Percentiles rank a stretch among this genome's conserved stretches.
Conservation (phyloP, 2,329 filamentous ascomycete species). For the Neurospora sp. region DNA sequence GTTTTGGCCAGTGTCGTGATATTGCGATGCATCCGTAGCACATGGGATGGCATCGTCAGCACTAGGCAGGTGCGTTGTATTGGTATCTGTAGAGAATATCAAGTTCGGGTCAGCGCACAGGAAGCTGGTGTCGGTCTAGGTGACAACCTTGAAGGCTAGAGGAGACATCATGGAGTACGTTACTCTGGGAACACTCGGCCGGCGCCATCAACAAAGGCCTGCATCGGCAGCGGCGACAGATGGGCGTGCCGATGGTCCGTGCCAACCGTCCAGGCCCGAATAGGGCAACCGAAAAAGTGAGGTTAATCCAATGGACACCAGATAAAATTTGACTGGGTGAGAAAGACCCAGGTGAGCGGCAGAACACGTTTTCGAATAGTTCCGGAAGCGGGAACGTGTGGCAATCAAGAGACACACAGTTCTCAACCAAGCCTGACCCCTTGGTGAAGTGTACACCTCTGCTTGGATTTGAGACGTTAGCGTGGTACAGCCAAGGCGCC, state of each 20-base stretch:
- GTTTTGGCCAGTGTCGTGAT: not conserved
- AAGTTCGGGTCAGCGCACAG: not conserved
- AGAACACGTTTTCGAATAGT: not conserved
- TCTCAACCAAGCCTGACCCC: not conserved
- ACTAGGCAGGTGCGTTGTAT: not conserved
- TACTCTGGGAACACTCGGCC: not conserved
- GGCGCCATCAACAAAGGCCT: not conserved
- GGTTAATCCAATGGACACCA: not conserved
- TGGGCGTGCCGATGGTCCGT: not conserved
- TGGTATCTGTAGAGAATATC: not conserved
- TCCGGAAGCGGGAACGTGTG: not conserved
- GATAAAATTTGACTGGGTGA: not conserved
- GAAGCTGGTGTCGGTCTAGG: not conserved
- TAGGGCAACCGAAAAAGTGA: not conserved
- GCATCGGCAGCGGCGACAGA: not conserved
- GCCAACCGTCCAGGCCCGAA: not conserved
- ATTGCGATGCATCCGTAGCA: not conserved
- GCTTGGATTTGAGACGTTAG: too few relatives aligned
- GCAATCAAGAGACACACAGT: not conserved
- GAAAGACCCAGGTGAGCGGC: not conserved
- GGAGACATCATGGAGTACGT: not conserved
- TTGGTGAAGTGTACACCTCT: not conserved
- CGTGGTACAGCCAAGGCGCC: too few relatives aligned
- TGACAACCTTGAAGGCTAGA: not conserved
- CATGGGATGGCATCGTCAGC: not conserved